A percentile compares a stretch with the other conserved stretches of the same genome.
phyloP scores from a whole-genome alignment of 73 alveolate genomes.

The Paramecium pentaurelia region DNA sequence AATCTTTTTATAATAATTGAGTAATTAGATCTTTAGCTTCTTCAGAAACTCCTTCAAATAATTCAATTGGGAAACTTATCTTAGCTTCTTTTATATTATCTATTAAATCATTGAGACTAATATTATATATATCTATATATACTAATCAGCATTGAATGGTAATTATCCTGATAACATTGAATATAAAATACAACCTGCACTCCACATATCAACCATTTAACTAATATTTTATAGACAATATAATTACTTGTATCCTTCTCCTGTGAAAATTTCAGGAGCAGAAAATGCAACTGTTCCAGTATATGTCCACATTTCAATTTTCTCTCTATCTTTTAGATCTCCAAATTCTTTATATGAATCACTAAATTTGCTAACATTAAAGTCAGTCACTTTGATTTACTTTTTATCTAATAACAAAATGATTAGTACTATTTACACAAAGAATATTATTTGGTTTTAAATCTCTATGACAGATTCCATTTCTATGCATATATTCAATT shows the following conservation, averaged over 20 bases:
- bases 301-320: slow-evolving; percentile 55
- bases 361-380: slow-evolving; percentile 57
- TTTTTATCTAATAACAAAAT: slow-evolving; percentile 14
- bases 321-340: slow-evolving; percentile 25
- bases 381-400: slow-evolving; percentile 51
- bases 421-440: slow-evolving; percentile 32
- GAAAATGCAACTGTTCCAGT: slow-evolving; percentile 60
- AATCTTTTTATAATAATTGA: not conserved
- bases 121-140: not conserved
- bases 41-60: slow-evolving; percentile 8
- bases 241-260: slow-evolving; percentile 36
- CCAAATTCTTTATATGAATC: slow-evolving; percentile 46
- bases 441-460: slow-evolving; percentile 51
- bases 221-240: not conserved
- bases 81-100: slow-evolving; percentile 22
- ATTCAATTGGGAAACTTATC: not conserved
- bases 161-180: slow-evolving; percentile 55
- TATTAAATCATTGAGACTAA: slow-evolving; percentile 1
- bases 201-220: slow-evolving; percentile 60
- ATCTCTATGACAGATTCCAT: slow-evolving; percentile 53
- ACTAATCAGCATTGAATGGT: slow-evolving; percentile 59
- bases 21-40: slow-evolving; percentile 9
- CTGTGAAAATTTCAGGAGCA: slow-evolving; percentile 59
- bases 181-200: slow-evolving; percentile 57
- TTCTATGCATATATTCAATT: slow-evolving; percentile 46